phyloP scores from a whole-genome alignment of 345 rosid species.

The Limnanthes douglasii region DNA sequence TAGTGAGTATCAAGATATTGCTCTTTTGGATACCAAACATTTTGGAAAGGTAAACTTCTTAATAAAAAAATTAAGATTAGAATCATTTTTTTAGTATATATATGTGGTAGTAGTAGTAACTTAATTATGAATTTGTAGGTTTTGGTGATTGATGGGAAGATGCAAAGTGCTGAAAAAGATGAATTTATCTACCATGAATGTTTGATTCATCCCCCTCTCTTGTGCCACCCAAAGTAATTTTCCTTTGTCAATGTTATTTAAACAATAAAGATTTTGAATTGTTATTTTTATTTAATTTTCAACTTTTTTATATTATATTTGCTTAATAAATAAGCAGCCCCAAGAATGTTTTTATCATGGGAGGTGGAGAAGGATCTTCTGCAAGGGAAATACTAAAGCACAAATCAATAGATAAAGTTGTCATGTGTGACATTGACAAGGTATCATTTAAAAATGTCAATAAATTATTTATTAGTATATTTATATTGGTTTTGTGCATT shows the following conservation, averaged over 20 bases:
- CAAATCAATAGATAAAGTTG: constrained; percentile 46
- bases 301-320: background rate
- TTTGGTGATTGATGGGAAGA: constrained; percentile 87
- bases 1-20: constrained; percentile 72
- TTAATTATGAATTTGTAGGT: constrained; percentile 26
- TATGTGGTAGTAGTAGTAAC: constrained; percentile 3
- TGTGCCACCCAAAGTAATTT: constrained; percentile 57
- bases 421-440: constrained; percentile 96
- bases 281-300: background rate
- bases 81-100: background rate
- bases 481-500: too few species aligned
- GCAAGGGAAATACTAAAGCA: constrained; percentile 93
- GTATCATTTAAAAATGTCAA: constrained; percentile 16
- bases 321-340: constrained; percentile 62
- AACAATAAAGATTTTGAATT: too few species aligned
- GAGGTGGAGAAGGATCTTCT: constrained; percentile 98
- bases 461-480: too few species aligned
- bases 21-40: constrained; percentile 71
- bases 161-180: constrained; percentile 95
- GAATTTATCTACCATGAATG: constrained; percentile 94
- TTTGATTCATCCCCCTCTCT: constrained; percentile 76
- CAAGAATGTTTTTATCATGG: constrained; percentile 67
- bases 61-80: background rate
- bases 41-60: constrained; percentile 58
- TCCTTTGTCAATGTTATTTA: too few species aligned